phyloP scores from a whole-genome alignment of 257 asterid genomes.

The Forsythia suspensa region DNA sequence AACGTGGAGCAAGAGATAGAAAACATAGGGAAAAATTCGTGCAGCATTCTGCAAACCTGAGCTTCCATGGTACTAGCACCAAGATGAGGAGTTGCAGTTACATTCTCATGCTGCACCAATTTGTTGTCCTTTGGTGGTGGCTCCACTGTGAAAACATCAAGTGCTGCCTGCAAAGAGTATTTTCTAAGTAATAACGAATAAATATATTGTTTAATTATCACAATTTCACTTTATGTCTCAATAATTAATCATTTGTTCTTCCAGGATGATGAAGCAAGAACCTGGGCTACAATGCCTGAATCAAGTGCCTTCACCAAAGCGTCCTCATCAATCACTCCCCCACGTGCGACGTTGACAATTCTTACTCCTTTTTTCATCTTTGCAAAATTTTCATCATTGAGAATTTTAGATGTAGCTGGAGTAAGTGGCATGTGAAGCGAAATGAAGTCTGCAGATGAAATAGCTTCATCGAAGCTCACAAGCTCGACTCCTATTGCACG shows the following conservation, averaged over 20 bases:
- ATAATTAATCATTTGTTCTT: conserved; percentile 1
- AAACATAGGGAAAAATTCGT: not conserved
- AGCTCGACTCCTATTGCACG: conserved; percentile 78
- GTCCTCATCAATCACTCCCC: conserved; percentile 79
- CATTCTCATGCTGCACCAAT: conserved; percentile 62
- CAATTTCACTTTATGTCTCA: not conserved
- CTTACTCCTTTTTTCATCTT: conserved; percentile 79
- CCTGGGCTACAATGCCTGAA: conserved; percentile 83
- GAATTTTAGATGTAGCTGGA: conserved; percentile 55
- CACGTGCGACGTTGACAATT: conserved; percentile 74
- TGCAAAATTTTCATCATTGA: conserved; percentile 65
- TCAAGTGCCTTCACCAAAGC: conserved; percentile 71
- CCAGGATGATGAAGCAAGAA: conserved; percentile 14
- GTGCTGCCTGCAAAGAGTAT: conserved; percentile 59
- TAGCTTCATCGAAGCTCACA: conserved; percentile 66
- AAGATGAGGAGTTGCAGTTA: conserved; percentile 75
- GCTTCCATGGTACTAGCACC: conserved; percentile 84
- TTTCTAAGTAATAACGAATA: not conserved
- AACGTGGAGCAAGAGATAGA: not conserved
- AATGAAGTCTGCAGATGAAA: conserved; percentile 62
- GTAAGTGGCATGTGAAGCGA: conserved; percentile 81
- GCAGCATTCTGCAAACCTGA: conserved; percentile 45
- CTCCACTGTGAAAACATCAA: conserved; percentile 80
- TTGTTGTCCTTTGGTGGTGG: conserved; percentile 70
- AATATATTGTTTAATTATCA: not conserved